Percentiles rank a stretch among this genome's conserved stretches.
These are phyloP conservation scores for Phialophora macrospora DNA, from an alignment of 2,329 filamentous ascomycete genomes.

Conservation along the genomic window DNA sequence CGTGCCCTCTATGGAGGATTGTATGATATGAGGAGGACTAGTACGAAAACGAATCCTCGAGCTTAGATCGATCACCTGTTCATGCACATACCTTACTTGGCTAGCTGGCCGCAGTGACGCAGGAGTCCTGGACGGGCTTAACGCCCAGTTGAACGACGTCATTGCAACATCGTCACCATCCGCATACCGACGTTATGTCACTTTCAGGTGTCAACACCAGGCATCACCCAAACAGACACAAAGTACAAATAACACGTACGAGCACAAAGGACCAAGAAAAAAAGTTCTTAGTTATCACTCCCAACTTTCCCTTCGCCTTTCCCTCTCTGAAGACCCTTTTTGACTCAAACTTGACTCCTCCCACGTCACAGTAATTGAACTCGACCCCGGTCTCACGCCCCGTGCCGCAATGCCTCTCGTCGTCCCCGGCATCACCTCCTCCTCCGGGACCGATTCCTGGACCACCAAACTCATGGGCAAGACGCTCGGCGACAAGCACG, in stretches of 20 bases:
- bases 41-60: neutral
- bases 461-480: slow-evolving; percentile 53
- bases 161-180: slow-evolving; percentile 6
- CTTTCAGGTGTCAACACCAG: slow-evolving; percentile 11
- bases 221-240: slow-evolving; percentile 16
- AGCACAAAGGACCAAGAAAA: too few relatives aligned
- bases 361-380: too few relatives aligned
- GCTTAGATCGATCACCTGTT: slow-evolving; percentile 6
- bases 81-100: neutral
- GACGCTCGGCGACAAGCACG: slow-evolving; percentile 46
- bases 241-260: neutral
- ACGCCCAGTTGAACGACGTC: slow-evolving; percentile 5
- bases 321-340: neutral
- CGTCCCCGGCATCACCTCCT: slow-evolving; percentile 49
- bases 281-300: too few relatives aligned
- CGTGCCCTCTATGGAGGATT: neutral
- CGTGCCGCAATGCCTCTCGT: slow-evolving; percentile 50
- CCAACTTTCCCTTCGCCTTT: too few relatives aligned
- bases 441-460: slow-evolving; percentile 43
- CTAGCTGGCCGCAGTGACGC: neutral
- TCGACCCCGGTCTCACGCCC: too few relatives aligned
- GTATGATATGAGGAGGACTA: too few relatives aligned
- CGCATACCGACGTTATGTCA: neutral
- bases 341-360: too few relatives aligned
- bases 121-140: neutral